phyloP scores from a whole-genome alignment of 768 basidiomycete genomes.

The Mycena rosella region DNA sequence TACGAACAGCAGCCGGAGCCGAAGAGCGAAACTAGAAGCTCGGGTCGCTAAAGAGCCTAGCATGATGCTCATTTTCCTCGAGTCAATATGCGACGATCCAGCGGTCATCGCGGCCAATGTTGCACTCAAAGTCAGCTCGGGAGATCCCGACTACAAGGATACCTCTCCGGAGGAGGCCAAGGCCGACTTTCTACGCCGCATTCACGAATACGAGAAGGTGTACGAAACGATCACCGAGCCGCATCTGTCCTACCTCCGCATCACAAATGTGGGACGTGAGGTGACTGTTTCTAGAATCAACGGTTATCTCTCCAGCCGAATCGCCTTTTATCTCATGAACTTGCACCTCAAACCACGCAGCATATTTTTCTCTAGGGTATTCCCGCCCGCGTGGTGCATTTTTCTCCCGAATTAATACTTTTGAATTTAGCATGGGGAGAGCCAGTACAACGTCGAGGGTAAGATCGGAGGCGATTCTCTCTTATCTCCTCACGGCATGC shows the following conservation, averaged over 20 bases:
- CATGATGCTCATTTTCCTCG: constrained; percentile 91
- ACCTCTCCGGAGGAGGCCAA: constrained; percentile 88
- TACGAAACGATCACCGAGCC: constrained; percentile 97
- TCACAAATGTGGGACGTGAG: constrained; percentile 93
- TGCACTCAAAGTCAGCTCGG: constrained; percentile 93
- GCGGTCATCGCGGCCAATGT: constrained; percentile 95
- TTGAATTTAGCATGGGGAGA: constrained; percentile 91
- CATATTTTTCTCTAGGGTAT: constrained; percentile 96
- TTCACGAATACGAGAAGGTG: constrained; percentile 92
- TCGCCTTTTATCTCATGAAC: constrained; percentile 99
- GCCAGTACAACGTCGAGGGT: constrained; percentile 95
- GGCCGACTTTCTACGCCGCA: constrained; percentile 90
- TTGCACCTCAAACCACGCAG: constrained; percentile 95
- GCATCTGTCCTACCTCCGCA: constrained; percentile 89
- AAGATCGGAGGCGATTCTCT: constrained; percentile 98
- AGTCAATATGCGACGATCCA: constrained; percentile 95
- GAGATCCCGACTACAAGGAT: constrained; percentile 98
- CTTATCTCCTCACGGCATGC: constrained; percentile 84
- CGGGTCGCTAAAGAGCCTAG: constrained; percentile 91
- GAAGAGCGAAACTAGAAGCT: constrained; percentile 86
- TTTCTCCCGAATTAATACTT: constrained; percentile 12
- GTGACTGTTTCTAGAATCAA: constrained; percentile 90
- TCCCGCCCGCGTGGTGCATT: constrained; percentile 12
- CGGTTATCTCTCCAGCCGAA: constrained; percentile 96
- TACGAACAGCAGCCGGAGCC: constrained; percentile 87